Evolutionary conservation across 2,329 filamentous ascomycete genomes (phyloP), one percentile per base, ranked within the genome.

Genomic region (Fusarium longipes): DNA sequence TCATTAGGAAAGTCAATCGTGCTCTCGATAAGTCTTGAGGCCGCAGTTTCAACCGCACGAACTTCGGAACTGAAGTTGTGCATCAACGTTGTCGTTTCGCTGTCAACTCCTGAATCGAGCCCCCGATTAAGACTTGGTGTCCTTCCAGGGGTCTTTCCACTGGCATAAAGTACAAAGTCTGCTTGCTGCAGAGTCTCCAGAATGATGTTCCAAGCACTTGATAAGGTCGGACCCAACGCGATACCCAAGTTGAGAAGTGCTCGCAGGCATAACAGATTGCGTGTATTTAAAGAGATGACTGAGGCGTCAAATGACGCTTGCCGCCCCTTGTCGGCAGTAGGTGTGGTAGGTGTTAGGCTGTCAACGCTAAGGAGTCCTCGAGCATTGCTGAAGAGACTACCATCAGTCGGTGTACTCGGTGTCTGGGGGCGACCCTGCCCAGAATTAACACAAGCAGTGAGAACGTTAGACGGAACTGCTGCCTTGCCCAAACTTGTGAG

Each of bases 241-340:
- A 98, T 99, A 3, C 96, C 96, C 5, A 99, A 81, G 71, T 99
- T 99, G n/a, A 99, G 81, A 17, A 99, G 83, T 29, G 96, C 96
- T 73, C 96, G 85, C 40, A 99, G 82, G 72, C 96, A 99, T 2
- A 98, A 82, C 6, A 99, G 82, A 74, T 99, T 98, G 9, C 96
- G 87, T 4, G 93, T 95, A 68, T 93, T 97, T 10, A 98, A 82
- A 5, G 88, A 86, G 54, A 83, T 81, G 1, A 78, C 58, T 57
- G 77, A 74, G 27, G 79, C 72, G 77, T 92, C 91, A 8, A 87
- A 76, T 0, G 88, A 89, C 5, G 80, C 78, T 53, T 89, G 86
- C 36, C 89, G 82, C 54, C 84, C 84, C 52, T 85, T 87, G 32
- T 93, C 90, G 1, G 80, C 75, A 5, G 83, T 79, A 6, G 84